These are phyloP conservation scores for Linnemannia zychae DNA, from an alignment of 192 early-diverging fungal genomes.

Conservation along the genomic window DNA sequence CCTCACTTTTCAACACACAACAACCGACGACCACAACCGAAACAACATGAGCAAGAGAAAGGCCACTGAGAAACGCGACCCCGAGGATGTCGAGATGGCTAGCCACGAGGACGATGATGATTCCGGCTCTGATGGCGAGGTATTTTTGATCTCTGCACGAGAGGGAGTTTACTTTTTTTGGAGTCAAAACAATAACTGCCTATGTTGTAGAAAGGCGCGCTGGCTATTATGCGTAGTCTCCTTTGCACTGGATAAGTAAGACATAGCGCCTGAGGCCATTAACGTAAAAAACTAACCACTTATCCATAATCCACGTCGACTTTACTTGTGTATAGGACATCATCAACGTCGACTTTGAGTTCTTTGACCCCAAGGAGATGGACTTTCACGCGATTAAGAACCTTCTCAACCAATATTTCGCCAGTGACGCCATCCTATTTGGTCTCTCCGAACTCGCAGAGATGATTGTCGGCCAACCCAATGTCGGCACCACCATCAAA, in stretches of 20 bases:
- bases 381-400: constrained; percentile 96
- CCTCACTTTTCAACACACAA: neutral
- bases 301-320: neutral
- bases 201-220: neutral
- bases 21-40: neutral
- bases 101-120: constrained; percentile 45
- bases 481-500: constrained; percentile 92
- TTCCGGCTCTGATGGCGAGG: constrained; percentile 55
- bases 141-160: neutral
- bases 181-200: too few species aligned
- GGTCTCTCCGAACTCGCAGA: constrained; percentile 84
- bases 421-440: constrained; percentile 84
- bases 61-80: constrained; percentile 34
- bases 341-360: constrained; percentile 96
- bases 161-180: neutral
- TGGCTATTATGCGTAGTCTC: too few species aligned
- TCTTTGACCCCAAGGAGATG: constrained; percentile 88
- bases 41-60: constrained; percentile 51
- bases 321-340: constrained; percentile 60
- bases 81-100: constrained; percentile 50
- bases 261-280: too few species aligned
- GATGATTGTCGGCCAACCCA: constrained; percentile 79
- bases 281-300: neutral
- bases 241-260: too few species aligned
- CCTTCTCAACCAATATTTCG: constrained; percentile 84